phyloP scores from a whole-genome alignment of 2,329 filamentous ascomycete genomes.

The Pseudocercospora crystallina region DNA sequence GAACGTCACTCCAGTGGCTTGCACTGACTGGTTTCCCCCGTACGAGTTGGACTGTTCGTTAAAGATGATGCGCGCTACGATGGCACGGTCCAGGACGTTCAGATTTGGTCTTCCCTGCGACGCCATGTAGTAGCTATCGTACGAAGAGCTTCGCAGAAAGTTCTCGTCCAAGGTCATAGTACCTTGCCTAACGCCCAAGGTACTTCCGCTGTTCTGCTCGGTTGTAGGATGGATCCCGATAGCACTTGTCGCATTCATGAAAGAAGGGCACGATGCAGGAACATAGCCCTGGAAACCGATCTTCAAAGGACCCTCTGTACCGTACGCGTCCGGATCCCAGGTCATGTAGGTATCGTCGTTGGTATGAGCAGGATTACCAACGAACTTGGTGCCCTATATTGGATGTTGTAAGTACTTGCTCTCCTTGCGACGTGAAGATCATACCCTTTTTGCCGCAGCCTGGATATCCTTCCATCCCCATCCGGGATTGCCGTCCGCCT shows the following conservation, averaged over 20 bases:
- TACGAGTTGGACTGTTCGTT: not conserved
- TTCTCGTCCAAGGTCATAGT: constrained; percentile 19
- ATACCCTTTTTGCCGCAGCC: constrained; percentile 8
- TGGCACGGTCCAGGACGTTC: constrained; percentile 12
- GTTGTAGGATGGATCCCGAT: constrained; percentile 7
- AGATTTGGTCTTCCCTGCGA: constrained; percentile 8
- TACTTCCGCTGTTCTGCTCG: constrained; percentile 14
- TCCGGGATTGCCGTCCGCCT: constrained; percentile 15
- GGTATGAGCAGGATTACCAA: constrained; percentile 13
- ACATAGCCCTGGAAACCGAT: constrained; percentile 19
- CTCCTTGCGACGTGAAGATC: not conserved
- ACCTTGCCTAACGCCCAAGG: constrained; percentile 15
- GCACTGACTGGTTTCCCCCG: too few species aligned
- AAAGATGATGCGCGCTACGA: constrained; percentile 13
- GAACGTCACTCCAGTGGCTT: constrained; percentile 11
- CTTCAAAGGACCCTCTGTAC: constrained; percentile 16
- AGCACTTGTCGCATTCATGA: constrained; percentile 14
- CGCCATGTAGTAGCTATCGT: constrained; percentile 13
- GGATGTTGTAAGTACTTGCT: too few species aligned
- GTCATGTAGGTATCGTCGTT: constrained; percentile 18
- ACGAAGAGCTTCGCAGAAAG: constrained; percentile 13
- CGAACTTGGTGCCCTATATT: constrained; percentile 11
- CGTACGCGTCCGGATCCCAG: constrained; percentile 13
- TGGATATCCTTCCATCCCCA: constrained; percentile 15
- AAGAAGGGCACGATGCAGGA: constrained; percentile 7